Conservation (phyloP, 106 monocot genomes). For the Chionographis japonica region DNA sequence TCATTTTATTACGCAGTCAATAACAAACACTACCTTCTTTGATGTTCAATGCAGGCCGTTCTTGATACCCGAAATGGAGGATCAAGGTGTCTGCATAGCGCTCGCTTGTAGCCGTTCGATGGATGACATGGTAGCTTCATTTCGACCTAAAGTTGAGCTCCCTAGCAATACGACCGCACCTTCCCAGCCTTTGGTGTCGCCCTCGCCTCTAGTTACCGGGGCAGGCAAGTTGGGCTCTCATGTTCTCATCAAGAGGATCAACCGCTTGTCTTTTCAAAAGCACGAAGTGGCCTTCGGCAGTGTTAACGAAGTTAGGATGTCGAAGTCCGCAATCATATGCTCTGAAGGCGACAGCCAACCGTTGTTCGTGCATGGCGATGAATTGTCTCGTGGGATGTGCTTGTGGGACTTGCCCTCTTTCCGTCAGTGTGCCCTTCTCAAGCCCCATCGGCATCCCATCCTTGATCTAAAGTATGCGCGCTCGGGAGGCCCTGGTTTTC, state of each 20-base stretch:
- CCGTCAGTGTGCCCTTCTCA: conserved; percentile 31
- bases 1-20: background rate
- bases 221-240: conserved; percentile 63
- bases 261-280: conserved; percentile 16
- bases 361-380: conserved; percentile 67
- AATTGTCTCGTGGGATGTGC: conserved; percentile 40
- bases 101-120: conserved; percentile 52
- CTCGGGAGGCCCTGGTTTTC: conserved; percentile 35
- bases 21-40: background rate
- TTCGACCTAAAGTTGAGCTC: conserved; percentile 56
- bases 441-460: conserved; percentile 65
- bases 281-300: conserved; percentile 22
- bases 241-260: conserved; percentile 39
- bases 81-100: conserved; percentile 75
- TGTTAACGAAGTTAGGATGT: conserved; percentile 72
- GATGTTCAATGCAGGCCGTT: conserved; percentile 40
- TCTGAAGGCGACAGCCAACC: conserved; percentile 8
- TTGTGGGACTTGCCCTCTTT: conserved; percentile 57
- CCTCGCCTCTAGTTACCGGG: conserved; percentile 24
- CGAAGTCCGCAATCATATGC: conserved; percentile 54
- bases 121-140: conserved; percentile 71
- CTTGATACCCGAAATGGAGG: conserved; percentile 51
- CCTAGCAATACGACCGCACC: conserved; percentile 13
- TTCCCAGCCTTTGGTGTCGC: conserved; percentile 32
- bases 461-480: conserved; percentile 70